These are phyloP conservation scores for Lactarius trivialis DNA, from an alignment of 768 basidiomycete species.

Conservation along the genomic window DNA sequence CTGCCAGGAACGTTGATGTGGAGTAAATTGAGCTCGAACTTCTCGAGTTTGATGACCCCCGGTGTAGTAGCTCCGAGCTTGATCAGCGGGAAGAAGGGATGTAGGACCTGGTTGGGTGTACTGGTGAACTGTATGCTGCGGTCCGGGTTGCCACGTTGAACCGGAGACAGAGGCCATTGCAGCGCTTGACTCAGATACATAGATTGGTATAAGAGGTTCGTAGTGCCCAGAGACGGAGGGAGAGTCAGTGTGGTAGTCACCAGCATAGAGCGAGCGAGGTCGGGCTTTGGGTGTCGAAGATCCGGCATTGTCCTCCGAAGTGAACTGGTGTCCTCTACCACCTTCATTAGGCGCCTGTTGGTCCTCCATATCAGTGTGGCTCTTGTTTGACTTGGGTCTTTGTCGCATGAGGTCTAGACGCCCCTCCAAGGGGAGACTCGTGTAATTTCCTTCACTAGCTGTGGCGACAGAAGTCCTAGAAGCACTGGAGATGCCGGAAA, in stretches of 20 bases:
- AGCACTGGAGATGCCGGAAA: constrained; percentile 28
- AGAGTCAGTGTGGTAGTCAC: neutral
- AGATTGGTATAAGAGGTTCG: neutral
- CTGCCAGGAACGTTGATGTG: neutral
- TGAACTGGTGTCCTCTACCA: neutral
- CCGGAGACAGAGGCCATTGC: neutral
- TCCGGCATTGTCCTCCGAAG: constrained; percentile 1
- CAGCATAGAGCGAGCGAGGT: neutral
- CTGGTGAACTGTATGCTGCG: constrained; percentile 7
- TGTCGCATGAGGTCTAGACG: constrained; percentile 83
- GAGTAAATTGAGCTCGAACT: neutral
- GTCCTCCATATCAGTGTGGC: neutral
- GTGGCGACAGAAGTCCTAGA: constrained; percentile 2
- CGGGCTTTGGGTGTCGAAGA: constrained; percentile 1
- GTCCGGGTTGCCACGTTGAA: constrained; percentile 10
- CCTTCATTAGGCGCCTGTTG: neutral
- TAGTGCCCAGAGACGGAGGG: neutral
- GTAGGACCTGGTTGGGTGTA: constrained; percentile 13
- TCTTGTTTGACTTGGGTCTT: constrained; percentile 19
- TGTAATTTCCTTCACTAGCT: constrained; percentile 63
- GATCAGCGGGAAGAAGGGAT: constrained; percentile 25
- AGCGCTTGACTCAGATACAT: neutral
- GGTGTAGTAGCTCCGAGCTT: constrained; percentile 14
- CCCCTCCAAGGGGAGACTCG: constrained; percentile 77
- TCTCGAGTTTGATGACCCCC: constrained; percentile 2